Conservation (phyloP, 1,284 basidiomycete genomes). For the Sparassis latifolia region DNA sequence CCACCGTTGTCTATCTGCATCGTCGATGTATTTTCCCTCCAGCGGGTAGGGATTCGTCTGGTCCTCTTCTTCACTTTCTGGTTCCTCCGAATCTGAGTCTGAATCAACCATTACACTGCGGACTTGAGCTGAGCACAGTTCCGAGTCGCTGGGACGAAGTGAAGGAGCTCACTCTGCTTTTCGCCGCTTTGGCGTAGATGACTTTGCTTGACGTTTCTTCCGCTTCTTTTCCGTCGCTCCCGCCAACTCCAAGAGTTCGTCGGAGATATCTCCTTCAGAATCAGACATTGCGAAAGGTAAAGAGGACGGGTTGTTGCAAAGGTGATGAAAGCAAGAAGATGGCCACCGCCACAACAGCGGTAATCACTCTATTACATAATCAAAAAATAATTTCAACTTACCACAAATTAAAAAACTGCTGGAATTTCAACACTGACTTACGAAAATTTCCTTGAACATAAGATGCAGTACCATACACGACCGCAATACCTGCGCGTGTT, state of each 20-base stretch:
- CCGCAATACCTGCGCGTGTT: no score
- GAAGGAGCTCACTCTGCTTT: conserved; percentile 39
- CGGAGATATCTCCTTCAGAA: conserved; percentile 61
- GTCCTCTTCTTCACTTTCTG: conserved; percentile 54
- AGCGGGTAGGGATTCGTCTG: conserved; percentile 76
- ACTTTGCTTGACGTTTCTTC: conserved; percentile 34
- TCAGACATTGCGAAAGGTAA: conserved; percentile 47
- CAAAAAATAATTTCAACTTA: no score
- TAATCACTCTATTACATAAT: no score
- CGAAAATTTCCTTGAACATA: no score
- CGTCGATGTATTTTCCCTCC: conserved; percentile 85
- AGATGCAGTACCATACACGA: no score
- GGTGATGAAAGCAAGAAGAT: no score
- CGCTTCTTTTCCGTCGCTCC: conserved; percentile 52
- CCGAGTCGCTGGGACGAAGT: background rate
- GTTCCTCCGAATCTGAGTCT: conserved; percentile 44
- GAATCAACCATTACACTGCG: conserved; percentile 4
- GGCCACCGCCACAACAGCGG: no score
- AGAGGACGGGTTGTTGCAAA: no score
- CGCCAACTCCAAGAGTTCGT: conserved; percentile 63
- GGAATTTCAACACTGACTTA: no score
- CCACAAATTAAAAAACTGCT: no score
- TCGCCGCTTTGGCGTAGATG: conserved; percentile 36
- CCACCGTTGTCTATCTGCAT: conserved; percentile 74
- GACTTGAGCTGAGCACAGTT: background rate